These are phyloP conservation scores for Thalassiosira ordinaria DNA, from an alignment of 352 stramenopile species.

Conservation along the genomic window DNA sequence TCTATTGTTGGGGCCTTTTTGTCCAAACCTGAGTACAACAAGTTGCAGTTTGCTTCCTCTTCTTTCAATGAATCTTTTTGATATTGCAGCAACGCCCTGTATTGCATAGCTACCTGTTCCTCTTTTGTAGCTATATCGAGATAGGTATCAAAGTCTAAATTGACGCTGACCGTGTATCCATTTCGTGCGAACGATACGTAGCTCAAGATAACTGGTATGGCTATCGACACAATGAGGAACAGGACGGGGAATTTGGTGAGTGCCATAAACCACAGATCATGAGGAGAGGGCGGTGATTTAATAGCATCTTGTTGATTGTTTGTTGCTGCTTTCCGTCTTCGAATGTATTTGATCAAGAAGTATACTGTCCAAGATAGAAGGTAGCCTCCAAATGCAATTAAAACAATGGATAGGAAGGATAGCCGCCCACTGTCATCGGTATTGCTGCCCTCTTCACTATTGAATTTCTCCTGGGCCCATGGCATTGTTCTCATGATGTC, in stretches of 20 bases:
- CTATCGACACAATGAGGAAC: conserved; percentile 35
- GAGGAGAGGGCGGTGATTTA: conserved; percentile 8
- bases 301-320: not conserved
- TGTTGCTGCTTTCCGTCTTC: not conserved
- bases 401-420: conserved; percentile 33
- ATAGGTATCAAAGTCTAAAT: conserved; percentile 50
- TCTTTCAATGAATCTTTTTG: conserved; percentile 13
- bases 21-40: conserved; percentile 9
- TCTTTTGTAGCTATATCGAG: conserved; percentile 39
- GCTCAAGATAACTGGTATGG: conserved; percentile 21
- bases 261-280: conserved; percentile 41
- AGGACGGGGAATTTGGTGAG: conserved; percentile 25
- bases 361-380: conserved; percentile 20
- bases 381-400: conserved; percentile 29
- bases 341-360: conserved; percentile 13
- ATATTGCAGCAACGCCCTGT: conserved; percentile 1
- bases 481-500: conserved; percentile 11
- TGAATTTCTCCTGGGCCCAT: not conserved
- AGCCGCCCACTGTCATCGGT: not conserved
- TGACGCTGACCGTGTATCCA: conserved; percentile 30
- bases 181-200: conserved; percentile 16
- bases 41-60: conserved; percentile 26
- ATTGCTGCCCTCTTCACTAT: not conserved
- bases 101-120: conserved; percentile 18
- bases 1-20: not conserved